Evolutionary conservation across 441 rosid species (phyloP).

Genomic region (Eutrema salsugineum): DNA sequence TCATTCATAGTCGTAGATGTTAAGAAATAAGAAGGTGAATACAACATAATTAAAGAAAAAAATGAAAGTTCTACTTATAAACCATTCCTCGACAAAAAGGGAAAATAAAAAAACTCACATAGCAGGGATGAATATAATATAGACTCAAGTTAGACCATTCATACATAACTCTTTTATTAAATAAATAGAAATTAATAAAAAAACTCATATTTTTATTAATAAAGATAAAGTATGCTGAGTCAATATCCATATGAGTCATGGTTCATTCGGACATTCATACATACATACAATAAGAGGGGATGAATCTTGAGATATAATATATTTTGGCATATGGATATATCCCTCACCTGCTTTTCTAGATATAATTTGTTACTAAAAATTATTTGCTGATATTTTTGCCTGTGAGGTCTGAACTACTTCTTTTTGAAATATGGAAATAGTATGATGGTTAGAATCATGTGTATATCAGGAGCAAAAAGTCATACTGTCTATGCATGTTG

Average conservation of each 20-base stretch:
- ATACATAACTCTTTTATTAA: neutral
- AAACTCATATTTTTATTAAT: neutral
- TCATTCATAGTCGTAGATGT: too few relatives aligned
- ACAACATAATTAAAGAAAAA: too few relatives aligned
- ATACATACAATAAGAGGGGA: neutral
- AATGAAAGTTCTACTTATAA: too few relatives aligned
- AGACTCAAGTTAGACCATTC: too few relatives aligned
- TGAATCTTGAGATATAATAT: neutral
- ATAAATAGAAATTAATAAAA: neutral
- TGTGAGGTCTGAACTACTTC: neutral
- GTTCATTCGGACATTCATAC: conserved; percentile 8
- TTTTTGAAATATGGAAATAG: neutral
- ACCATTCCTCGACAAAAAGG: too few relatives aligned
- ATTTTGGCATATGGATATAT: neutral
- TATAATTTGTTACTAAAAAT: neutral
- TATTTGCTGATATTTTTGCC: neutral
- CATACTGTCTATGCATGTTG: neutral
- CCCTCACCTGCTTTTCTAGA: neutral
- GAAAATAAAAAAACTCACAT: too few relatives aligned
- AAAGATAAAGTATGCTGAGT: conserved; percentile 3
- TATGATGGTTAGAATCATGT: neutral
- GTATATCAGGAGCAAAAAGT: neutral
- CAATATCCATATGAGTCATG: neutral
- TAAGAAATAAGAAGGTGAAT: too few relatives aligned
- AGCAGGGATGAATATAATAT: too few relatives aligned